phyloP scores from a whole-genome alignment of 2,329 filamentous ascomycete species.

The Lachnellula occidentalis region DNA sequence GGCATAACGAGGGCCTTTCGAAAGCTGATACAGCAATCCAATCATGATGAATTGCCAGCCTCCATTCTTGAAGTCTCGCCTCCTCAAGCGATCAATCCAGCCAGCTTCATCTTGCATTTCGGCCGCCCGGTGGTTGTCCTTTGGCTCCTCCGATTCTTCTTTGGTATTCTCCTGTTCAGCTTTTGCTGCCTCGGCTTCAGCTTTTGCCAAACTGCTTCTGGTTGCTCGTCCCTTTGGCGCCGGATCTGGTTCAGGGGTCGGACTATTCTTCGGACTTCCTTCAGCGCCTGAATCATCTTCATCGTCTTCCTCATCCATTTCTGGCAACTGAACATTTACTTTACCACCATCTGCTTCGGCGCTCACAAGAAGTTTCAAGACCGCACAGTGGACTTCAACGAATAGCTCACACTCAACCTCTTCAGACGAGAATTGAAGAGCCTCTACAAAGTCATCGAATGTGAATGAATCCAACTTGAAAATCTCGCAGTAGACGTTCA shows the following conservation, averaged over 20 bases:
- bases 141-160: constrained; percentile 40
- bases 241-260: constrained; percentile 66
- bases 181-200: constrained; percentile 65
- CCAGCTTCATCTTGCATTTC: constrained; percentile 69
- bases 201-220: constrained; percentile 77
- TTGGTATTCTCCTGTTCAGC: constrained; percentile 44
- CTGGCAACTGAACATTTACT: constrained; percentile 71
- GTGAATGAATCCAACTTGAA: constrained; percentile 95
- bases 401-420: constrained; percentile 77
- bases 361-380: constrained; percentile 80
- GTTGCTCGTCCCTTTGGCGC: constrained; percentile 67
- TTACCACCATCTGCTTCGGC: constrained; percentile 70
- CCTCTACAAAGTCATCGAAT: constrained; percentile 91
- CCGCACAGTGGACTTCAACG: constrained; percentile 84
- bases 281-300: constrained; percentile 59
- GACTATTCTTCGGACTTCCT: constrained; percentile 46
- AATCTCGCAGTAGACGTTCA: constrained; percentile 97
- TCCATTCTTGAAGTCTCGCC: constrained; percentile 79
- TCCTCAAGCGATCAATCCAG: constrained; percentile 80
- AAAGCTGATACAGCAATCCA: constrained; percentile 79
- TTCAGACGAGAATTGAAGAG: constrained; percentile 71
- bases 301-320: constrained; percentile 65
- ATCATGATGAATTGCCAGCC: constrained; percentile 90
- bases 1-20: constrained; percentile 65
- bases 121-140: constrained; percentile 60